phyloP scores from a whole-genome alignment of 2,329 filamentous ascomycete species.

The Cladosporium velox region DNA sequence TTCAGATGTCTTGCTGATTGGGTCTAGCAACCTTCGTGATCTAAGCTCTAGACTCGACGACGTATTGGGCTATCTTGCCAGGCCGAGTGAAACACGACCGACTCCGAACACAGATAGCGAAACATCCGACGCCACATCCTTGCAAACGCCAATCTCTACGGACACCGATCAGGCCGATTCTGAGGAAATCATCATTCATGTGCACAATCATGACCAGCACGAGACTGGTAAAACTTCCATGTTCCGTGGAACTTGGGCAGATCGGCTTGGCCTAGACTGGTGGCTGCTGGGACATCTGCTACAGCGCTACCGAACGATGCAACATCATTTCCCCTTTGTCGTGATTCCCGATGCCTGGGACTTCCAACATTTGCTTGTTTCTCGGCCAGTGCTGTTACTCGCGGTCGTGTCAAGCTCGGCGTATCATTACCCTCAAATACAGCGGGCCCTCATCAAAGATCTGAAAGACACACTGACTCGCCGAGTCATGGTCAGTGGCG shows the following conservation, averaged over 20 bases:
- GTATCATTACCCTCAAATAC: neutral
- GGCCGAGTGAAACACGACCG: neutral
- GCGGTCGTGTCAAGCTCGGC: neutral
- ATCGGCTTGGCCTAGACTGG: neutral
- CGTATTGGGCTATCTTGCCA: neutral
- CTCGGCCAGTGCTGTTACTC: neutral
- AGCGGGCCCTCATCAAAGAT: neutral
- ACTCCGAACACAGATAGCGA: neutral
- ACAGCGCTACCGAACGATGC: constrained; percentile 2
- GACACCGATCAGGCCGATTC: neutral
- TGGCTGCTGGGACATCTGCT: neutral
- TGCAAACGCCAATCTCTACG: neutral
- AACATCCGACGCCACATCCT: neutral
- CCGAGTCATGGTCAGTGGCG: neutral
- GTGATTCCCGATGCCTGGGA: neutral
- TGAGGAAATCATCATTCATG: neutral
- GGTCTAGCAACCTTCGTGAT: neutral
- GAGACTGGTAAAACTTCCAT: neutral
- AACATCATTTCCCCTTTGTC: constrained; percentile 15
- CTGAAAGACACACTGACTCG: neutral
- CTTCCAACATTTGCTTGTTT: neutral
- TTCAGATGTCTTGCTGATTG: neutral
- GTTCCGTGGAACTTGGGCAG: neutral
- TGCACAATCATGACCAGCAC: neutral
- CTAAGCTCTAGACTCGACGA: neutral